phyloP scores from a whole-genome alignment of 2,329 filamentous ascomycete species.

The Rutstroemia sp. region DNA sequence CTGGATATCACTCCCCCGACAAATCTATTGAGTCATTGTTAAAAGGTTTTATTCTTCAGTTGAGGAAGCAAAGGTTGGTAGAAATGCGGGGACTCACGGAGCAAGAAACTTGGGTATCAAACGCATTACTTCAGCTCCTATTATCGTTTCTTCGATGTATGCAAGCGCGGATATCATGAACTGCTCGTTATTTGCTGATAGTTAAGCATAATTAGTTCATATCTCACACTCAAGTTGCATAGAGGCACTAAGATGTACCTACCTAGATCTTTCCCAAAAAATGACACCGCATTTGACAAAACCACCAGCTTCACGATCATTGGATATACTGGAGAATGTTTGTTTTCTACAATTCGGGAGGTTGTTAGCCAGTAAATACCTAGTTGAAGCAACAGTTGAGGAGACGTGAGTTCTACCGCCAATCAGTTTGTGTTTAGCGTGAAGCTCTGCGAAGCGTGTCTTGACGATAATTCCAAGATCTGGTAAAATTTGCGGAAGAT shows the following conservation, averaged over 20 bases:
- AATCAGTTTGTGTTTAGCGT: no score
- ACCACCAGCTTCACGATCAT: no score
- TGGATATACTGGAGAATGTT: no score
- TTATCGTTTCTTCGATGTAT: slow-evolving; percentile 7
- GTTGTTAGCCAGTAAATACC: no score
- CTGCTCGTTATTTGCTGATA: slow-evolving; percentile 2
- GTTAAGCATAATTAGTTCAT: neutral
- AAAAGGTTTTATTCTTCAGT: neutral
- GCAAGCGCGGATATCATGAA: slow-evolving; percentile 5
- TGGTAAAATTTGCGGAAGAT: slow-evolving; percentile 8
- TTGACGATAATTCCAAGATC: neutral
- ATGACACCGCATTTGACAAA: no score
- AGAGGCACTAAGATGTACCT: neutral
- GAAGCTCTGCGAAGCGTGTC: neutral
- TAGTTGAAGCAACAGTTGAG: no score
- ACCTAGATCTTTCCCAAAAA: neutral
- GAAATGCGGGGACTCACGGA: slow-evolving; percentile 2
- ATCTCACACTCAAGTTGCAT: neutral
- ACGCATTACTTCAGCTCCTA: slow-evolving; percentile 4
- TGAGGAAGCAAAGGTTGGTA: neutral
- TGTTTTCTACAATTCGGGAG: no score
- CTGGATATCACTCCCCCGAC: slow-evolving; percentile 2
- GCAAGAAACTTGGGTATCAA: slow-evolving; percentile 2
- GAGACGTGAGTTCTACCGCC: neutral
- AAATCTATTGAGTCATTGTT: neutral